Conservation (phyloP, 345 rosid species). For the Firmiana major region DNA sequence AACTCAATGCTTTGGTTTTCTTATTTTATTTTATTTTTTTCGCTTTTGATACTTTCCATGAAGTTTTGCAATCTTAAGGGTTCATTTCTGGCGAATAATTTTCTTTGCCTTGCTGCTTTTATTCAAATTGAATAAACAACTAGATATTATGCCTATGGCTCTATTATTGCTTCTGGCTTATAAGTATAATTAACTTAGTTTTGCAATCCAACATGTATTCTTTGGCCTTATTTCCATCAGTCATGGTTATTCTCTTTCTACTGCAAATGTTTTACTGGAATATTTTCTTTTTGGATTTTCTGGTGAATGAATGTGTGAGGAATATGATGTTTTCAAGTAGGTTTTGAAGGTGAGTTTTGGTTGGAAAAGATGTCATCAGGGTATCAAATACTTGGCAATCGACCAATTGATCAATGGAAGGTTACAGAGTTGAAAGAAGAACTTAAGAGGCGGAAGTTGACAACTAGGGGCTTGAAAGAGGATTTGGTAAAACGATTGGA, state of each 20-base stretch:
- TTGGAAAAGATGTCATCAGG: constrained; percentile 62
- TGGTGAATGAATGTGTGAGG: constrained; percentile 6
- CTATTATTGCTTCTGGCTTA: too few relatives aligned
- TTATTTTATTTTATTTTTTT: background rate
- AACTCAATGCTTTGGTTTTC: background rate
- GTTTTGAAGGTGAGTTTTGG: constrained; percentile 19
- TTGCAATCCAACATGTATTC: background rate
- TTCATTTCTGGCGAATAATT: background rate
- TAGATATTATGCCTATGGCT: background rate
- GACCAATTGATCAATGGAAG: constrained; percentile 91
- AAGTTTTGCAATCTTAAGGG: background rate
- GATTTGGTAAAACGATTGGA: constrained; percentile 74
- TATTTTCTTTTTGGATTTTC: background rate
- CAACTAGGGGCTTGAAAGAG: constrained; percentile 74
- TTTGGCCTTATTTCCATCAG: background rate
- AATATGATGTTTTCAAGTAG: constrained; percentile 18
- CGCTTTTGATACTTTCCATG: background rate
- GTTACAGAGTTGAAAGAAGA: constrained; percentile 94
- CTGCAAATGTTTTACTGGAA: background rate
- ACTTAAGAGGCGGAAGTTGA: constrained; percentile 69
- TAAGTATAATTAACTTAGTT: background rate
- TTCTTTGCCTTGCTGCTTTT: background rate
- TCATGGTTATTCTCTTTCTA: background rate
- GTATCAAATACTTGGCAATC: constrained; percentile 61
- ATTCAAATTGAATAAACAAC: background rate